Evolutionary conservation across 75 land plant genomes (phyloP).

Genomic region (Picea sitchensis): DNA sequence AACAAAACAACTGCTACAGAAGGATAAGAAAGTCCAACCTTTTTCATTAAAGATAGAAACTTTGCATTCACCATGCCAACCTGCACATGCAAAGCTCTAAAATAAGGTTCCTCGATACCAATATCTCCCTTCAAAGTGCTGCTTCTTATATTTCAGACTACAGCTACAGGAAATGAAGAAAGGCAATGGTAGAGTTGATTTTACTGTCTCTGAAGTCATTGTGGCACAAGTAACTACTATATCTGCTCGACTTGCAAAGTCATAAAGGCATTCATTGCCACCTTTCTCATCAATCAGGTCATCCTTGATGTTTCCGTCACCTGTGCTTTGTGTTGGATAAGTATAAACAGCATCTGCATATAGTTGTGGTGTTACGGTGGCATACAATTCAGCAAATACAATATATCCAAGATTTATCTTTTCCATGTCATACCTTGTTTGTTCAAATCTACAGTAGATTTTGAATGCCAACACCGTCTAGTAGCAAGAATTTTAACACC

Average conservation of each 20-base stretch:
- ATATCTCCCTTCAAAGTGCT: background rate
- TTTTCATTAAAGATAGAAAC: slow-evolving; percentile 78
- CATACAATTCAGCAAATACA: background rate
- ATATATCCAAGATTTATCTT: background rate
- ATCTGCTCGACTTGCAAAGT: slow-evolving; percentile 85
- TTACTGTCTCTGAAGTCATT: slow-evolving; percentile 71
- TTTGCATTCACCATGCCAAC: slow-evolving; percentile 57
- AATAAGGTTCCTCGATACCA: background rate
- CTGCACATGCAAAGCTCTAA: slow-evolving; percentile 45
- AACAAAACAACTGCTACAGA: background rate
- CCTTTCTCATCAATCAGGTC: slow-evolving; percentile 79
- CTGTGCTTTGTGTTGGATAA: background rate
- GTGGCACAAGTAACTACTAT: slow-evolving; percentile 77
- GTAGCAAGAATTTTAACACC: slow-evolving; percentile 85
- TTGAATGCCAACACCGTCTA: slow-evolving; percentile 57
- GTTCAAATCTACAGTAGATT: slow-evolving; percentile 5
- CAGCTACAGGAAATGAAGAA: background rate
- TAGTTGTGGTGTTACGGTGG: background rate
- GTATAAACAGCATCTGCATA: background rate
- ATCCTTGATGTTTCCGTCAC: background rate
- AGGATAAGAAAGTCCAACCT: slow-evolving; percentile 39
- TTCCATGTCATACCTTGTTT: slow-evolving; percentile 23
- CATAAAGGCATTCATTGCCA: slow-evolving; percentile 43
- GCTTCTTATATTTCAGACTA: background rate
- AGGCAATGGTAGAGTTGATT: background rate